phyloP scores from a whole-genome alignment of 441 rosid genomes.

The Eugenia klotzschiana region DNA sequence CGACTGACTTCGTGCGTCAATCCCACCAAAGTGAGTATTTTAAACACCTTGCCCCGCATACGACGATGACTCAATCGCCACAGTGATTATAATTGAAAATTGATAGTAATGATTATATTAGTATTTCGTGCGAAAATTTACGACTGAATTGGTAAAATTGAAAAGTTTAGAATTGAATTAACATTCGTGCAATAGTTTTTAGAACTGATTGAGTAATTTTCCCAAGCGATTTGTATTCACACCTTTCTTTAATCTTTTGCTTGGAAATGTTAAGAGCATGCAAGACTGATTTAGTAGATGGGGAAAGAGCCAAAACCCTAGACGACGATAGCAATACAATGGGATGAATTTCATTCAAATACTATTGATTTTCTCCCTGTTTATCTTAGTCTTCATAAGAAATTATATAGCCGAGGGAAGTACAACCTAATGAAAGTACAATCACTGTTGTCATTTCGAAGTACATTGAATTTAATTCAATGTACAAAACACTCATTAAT shows the following conservation, averaged over 20 bases:
- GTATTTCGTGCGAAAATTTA: fast-evolving
- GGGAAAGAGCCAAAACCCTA: neutral
- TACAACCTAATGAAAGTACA: neutral
- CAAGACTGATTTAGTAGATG: neutral
- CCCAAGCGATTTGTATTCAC: neutral
- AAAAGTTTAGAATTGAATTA: neutral
- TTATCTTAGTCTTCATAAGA: neutral
- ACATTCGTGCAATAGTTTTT: neutral
- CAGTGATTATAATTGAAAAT: fast-evolving
- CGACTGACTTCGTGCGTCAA: neutral
- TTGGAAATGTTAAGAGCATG: neutral
- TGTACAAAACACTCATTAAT: too few relatives aligned
- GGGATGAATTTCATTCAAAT: neutral
- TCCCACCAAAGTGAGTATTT: neutral
- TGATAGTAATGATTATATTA: fast-evolving
- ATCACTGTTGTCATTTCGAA: neutral
- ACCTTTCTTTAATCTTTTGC: neutral
- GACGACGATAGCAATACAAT: neutral
- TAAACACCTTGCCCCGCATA: too few relatives aligned
- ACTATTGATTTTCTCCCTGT: neutral
- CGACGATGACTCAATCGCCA: neutral
- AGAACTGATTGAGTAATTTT: too few relatives aligned
- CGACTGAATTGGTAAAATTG: neutral
- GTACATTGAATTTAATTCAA: too few relatives aligned
- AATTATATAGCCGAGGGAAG: neutral